Conservation (phyloP, 2,329 filamentous ascomycete species). For the Clarireedia paspali region DNA sequence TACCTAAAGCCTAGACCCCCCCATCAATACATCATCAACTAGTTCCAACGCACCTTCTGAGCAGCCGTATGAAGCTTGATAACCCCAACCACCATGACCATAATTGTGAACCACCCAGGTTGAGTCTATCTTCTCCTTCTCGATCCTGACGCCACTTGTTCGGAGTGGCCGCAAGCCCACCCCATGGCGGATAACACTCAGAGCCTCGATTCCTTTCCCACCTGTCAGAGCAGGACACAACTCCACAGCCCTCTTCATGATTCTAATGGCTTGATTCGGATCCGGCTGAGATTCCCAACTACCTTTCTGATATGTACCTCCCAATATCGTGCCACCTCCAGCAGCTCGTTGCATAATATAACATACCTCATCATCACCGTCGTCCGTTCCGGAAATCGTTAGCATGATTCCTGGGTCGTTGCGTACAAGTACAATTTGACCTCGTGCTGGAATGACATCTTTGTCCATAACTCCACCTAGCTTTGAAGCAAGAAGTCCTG, state of each 20-base stretch:
- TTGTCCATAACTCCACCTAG: conserved; percentile 77
- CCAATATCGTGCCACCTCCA: conserved; percentile 59
- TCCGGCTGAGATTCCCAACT: conserved; percentile 58
- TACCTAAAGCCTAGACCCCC: conserved; percentile 17
- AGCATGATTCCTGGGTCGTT: conserved; percentile 57
- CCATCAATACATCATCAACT: conserved; percentile 43
- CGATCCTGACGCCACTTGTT: conserved; percentile 52
- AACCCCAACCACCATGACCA: conserved; percentile 56
- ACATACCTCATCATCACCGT: conserved; percentile 52
- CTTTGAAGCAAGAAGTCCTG: conserved; percentile 65
- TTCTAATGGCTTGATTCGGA: conserved; percentile 53
- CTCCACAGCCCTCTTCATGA: conserved; percentile 58
- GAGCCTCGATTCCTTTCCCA: conserved; percentile 52
- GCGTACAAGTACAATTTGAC: conserved; percentile 65
- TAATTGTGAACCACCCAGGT: conserved; percentile 54
- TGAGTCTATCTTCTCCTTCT: conserved; percentile 50
- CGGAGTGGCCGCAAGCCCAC: conserved; percentile 60
- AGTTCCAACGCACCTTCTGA: conserved; percentile 58
- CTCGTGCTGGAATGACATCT: conserved; percentile 66
- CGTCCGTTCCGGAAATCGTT: conserved; percentile 53
- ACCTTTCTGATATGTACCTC: conserved; percentile 57
- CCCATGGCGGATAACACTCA: conserved; percentile 59
- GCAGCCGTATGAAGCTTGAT: conserved; percentile 60
- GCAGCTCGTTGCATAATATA: conserved; percentile 64
- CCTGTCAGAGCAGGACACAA: conserved; percentile 46